Evolutionary conservation across 2,329 filamentous ascomycete genomes (phyloP).

Genomic region (Colletotrichum tamarilloi): DNA sequence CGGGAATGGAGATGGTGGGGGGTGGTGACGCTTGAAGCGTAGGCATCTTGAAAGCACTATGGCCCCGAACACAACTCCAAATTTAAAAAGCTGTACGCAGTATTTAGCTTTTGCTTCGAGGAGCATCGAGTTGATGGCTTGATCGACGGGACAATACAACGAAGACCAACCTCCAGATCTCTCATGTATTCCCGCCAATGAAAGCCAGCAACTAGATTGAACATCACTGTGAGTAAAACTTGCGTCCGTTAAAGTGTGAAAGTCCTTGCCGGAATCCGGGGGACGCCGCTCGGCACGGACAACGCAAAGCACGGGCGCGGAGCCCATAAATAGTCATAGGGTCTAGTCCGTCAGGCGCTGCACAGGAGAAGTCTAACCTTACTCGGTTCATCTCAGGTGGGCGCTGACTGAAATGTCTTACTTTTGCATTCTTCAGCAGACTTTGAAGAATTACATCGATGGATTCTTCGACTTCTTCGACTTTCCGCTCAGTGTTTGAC

Average conservation of each 20-base stretch:
- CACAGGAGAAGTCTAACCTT: slow-evolving; percentile 16
- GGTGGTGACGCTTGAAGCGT: not conserved
- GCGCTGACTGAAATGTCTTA: not conserved
- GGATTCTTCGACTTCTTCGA: not conserved
- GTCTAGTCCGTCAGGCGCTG: not conserved
- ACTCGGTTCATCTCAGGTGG: not conserved
- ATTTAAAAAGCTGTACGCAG: not conserved
- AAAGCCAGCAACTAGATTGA: not conserved
- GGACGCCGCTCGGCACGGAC: not conserved
- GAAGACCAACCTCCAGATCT: not conserved
- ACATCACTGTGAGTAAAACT: not conserved
- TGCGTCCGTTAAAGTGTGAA: not conserved
- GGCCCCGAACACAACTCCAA: no score
- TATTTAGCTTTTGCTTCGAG: not conserved
- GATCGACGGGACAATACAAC: not conserved
- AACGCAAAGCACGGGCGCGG: not conserved
- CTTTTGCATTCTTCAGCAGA: not conserved
- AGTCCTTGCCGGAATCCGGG: slow-evolving; percentile 3
- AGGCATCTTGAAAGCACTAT: no score
- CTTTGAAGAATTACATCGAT: not conserved
- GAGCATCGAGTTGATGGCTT: not conserved
- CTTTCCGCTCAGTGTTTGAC: not conserved
- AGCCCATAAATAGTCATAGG: slow-evolving; percentile 1
- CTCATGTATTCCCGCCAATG: not conserved
- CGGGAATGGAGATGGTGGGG: slow-evolving; percentile 10